Evolutionary conservation across 805 yeast genomes (phyloP).

Genomic region (Saccharomyces kudriavzevii): DNA sequence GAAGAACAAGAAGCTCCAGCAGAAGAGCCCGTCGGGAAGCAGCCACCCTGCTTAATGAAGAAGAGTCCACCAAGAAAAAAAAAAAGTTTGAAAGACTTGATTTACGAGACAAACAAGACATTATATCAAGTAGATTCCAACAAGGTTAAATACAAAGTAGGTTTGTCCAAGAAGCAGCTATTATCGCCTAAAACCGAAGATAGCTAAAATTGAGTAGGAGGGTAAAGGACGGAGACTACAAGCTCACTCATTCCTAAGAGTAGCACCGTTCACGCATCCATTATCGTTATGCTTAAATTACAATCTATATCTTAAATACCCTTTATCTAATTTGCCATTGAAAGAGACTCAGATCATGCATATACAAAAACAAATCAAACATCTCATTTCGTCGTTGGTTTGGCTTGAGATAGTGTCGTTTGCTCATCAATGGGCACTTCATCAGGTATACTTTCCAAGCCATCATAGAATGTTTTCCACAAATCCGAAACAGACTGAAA

Average conservation of each 20-base stretch:
- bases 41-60: neutral
- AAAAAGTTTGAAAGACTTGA: conserved; percentile 16
- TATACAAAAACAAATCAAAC: neutral
- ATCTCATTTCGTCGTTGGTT: conserved; percentile 1
- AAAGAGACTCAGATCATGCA: neutral
- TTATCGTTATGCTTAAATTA: neutral
- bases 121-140: conserved; percentile 21
- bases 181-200: neutral
- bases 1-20: neutral
- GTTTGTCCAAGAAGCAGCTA: conserved; percentile 15
- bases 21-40: neutral
- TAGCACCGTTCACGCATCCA: neutral
- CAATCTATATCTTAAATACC: neutral
- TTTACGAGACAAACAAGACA: conserved; percentile 18
- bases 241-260: neutral
- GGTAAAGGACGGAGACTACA: conserved; percentile 1
- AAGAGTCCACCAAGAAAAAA: neutral
- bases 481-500: conserved; percentile 63
- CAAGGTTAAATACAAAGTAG: conserved; percentile 19
- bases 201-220: conserved; percentile 13
- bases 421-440: conserved; percentile 1
- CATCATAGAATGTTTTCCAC: conserved; percentile 63
- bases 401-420: neutral
- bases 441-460: conserved; percentile 22
- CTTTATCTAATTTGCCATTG: neutral